These are phyloP conservation scores for Hericium erinaceus DNA, from an alignment of 768 basidiomycete species.

Conservation along the genomic window DNA sequence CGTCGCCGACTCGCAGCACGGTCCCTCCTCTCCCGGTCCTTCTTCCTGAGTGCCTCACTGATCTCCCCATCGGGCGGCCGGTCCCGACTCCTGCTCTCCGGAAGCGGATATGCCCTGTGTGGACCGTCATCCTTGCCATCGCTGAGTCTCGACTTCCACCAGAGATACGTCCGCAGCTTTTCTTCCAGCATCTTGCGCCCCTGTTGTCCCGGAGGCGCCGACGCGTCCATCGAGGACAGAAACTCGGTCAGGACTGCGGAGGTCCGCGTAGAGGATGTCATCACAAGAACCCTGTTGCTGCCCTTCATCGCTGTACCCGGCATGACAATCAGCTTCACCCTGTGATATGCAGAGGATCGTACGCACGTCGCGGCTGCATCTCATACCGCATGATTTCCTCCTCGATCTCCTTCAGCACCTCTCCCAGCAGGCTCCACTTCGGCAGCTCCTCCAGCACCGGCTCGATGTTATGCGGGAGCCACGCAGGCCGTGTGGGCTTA, in stretches of 20 bases:
- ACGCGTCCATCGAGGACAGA: constrained; percentile 53
- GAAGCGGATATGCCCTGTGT: constrained; percentile 19
- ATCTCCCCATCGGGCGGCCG: constrained; percentile 27
- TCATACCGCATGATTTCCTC: constrained; percentile 67
- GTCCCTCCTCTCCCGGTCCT: constrained; percentile 57
- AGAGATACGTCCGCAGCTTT: constrained; percentile 64
- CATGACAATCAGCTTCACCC: too few species aligned
- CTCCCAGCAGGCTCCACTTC: constrained; percentile 83
- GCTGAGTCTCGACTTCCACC: constrained; percentile 60
- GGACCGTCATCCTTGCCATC: constrained; percentile 28
- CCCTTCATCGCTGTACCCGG: constrained; percentile 31
- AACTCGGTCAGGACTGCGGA: constrained; percentile 73
- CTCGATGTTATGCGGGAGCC: constrained; percentile 73
- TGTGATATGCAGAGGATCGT: not conserved
- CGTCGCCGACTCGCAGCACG: constrained; percentile 58
- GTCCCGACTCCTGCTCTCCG: constrained; percentile 11
- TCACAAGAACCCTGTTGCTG: constrained; percentile 73
- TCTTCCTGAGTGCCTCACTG: constrained; percentile 70
- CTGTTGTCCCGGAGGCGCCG: constrained; percentile 47
- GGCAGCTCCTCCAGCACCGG: constrained; percentile 90
- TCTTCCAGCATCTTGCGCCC: constrained; percentile 75
- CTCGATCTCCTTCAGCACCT: constrained; percentile 87
- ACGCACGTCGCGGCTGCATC: constrained; percentile 20
- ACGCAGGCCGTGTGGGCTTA: constrained; percentile 30
- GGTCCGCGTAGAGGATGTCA: constrained; percentile 76